Evolutionary conservation across 306 rosid species (phyloP), one percentile per base, ranked within the genome.

Genomic region (Amphicarpaea edgeworthii): DNA sequence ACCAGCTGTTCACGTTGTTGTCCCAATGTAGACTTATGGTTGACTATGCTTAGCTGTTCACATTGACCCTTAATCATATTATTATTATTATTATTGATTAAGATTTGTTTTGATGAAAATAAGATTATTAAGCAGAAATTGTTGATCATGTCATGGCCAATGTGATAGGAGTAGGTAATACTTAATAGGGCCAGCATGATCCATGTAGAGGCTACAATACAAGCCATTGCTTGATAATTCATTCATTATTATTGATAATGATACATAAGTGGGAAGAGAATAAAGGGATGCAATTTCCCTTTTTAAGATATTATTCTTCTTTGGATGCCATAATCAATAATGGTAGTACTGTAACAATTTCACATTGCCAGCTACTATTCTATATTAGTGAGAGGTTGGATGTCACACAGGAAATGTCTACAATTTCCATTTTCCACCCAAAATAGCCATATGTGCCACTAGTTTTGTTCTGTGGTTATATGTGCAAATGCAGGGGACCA

Each of bases 1-100:
- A 34, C 77, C 70, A 82, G 75, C 64, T 76, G 78, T 70, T 34
- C 85, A 72, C 82, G 60, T 72, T 79, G 42, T 47, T 72, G 30
- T 45, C 53, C 28, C n/a, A 64, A 51, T 14, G 49, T 53, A 2
- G 74, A 77, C 79, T 63, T 3, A 70, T 55, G 5, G 17, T 76
- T 81, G 68, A 51, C 81, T 73, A 6, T 17, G 17, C 6, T 24
- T 9, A 51, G 10, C n/a, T 41, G 12, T 2, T 49, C 38, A n/a
- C 26, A 34, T 40, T 70, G 4, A 20, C 50, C 12, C 30, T 21
- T 38, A 12, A 37, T 59, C 14, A 14, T 24, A 20, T 47, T 15
- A 6, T 7, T 2, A n/a, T 46, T 70, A 21, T 34, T 34, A 12
- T 49, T 14, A 66, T 60, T 38, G 51, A 26, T 24, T 74, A n/a